A percentile compares a stretch with the other conserved stretches of the same genome.
These are phyloP conservation scores for Penicillium verhagenii DNA, from an alignment of 495 filamentous ascomycete species.

Conservation along the genomic window DNA sequence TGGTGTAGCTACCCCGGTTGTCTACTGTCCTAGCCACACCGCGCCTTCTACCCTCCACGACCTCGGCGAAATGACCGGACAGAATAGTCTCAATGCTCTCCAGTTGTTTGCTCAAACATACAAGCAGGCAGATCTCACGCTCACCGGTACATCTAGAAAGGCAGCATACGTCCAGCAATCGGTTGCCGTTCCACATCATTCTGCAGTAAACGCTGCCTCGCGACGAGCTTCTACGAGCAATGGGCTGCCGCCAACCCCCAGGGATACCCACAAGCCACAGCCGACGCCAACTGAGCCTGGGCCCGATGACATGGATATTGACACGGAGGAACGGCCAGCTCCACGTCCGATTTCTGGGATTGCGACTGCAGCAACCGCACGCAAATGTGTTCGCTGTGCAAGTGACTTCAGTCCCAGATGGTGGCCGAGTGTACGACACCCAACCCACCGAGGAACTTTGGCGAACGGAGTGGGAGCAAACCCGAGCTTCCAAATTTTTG, in stretches of 20 bases:
- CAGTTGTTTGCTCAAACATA: slow-evolving; percentile 83
- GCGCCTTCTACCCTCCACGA: slow-evolving; percentile 69
- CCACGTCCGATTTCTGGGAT: slow-evolving; percentile 8
- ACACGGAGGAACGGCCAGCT: slow-evolving; percentile 29
- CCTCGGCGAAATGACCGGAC: slow-evolving; percentile 68
- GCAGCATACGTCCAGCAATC: slow-evolving; percentile 64
- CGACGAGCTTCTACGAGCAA: slow-evolving; percentile 43
- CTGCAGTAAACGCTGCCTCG: slow-evolving; percentile 20
- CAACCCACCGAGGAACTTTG: slow-evolving; percentile 28
- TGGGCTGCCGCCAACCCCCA: slow-evolving; percentile 21
- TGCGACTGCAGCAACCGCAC: slow-evolving; percentile 18
- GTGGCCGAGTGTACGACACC: slow-evolving; percentile 39
- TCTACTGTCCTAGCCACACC: slow-evolving; percentile 89
- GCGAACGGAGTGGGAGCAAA: slow-evolving; percentile 29
- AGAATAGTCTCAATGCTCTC: slow-evolving; percentile 63
- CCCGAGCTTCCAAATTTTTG: slow-evolving; percentile 14
- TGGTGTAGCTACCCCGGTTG: slow-evolving; percentile 71
- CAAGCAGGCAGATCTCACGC: slow-evolving; percentile 88
- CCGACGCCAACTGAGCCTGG: slow-evolving; percentile 27
- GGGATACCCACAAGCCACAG: slow-evolving; percentile 30
- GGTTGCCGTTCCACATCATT: slow-evolving; percentile 33
- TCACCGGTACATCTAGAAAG: slow-evolving; percentile 90
- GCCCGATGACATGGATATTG: slow-evolving; percentile 38
- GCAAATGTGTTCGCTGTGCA: slow-evolving; percentile 41
- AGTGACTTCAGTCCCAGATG: slow-evolving; percentile 42